Conservation (phyloP, 129 eudicot genomes). For the Lactuca sativa region DNA sequence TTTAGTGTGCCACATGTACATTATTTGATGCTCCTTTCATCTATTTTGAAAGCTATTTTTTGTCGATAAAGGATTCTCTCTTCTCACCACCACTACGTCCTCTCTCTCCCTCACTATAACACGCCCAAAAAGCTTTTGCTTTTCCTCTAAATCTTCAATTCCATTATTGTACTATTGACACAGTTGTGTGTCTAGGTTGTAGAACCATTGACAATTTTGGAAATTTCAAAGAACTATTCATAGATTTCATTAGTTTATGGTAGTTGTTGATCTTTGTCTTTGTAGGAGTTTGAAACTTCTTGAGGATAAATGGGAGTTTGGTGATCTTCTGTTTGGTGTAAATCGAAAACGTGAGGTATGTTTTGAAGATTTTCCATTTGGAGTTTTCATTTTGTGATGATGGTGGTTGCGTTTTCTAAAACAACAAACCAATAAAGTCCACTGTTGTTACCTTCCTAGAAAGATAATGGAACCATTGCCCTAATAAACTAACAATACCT, state of each 20-base stretch:
- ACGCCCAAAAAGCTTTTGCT: slow-evolving; percentile 16
- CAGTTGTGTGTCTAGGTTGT: neutral
- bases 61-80: too few relatives aligned
- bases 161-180: slow-evolving; percentile 25
- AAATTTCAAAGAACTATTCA: slow-evolving; percentile 19
- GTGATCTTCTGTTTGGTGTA: slow-evolving; percentile 12
- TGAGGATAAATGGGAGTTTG: slow-evolving; percentile 2
- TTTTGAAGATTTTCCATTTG: slow-evolving; percentile 15
- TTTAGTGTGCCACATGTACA: too few relatives aligned
- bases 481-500: slow-evolving; percentile 49
- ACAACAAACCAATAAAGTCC: slow-evolving; percentile 57
- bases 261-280: slow-evolving; percentile 37
- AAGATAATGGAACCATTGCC: slow-evolving; percentile 49
- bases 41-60: too few relatives aligned
- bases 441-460: slow-evolving; percentile 72
- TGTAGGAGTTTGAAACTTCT: slow-evolving; percentile 4
- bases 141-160: slow-evolving; percentile 34
- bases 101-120: slow-evolving; percentile 16
- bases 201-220: slow-evolving; percentile 9
- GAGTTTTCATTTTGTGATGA: slow-evolving; percentile 30
- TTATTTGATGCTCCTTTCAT: too few relatives aligned
- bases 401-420: slow-evolving; percentile 76
- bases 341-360: slow-evolving; percentile 56
- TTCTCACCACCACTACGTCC: slow-evolving; percentile 33
- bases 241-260: slow-evolving; percentile 22